Conservation (phyloP, 352 stramenopile genomes). For the Pythium guiyangense region DNA sequence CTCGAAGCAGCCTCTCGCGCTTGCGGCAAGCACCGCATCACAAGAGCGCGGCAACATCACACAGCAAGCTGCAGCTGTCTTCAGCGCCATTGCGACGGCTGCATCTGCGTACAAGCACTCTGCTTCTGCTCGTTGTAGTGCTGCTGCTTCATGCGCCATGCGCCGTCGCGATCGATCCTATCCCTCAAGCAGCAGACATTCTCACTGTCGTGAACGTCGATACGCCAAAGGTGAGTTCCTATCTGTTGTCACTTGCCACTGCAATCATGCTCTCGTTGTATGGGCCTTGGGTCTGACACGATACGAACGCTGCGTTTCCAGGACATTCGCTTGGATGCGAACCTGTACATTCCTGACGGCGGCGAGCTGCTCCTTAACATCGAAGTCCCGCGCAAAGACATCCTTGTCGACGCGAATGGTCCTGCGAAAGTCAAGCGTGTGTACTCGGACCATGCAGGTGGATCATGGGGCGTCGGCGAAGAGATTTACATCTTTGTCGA, state of each 20-base stretch:
- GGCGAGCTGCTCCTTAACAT: conserved; percentile 61
- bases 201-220: conserved; percentile 41
- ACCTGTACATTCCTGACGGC: conserved; percentile 67
- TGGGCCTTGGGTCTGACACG: neutral
- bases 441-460: conserved; percentile 45
- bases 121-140: conserved; percentile 1
- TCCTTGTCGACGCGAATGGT: conserved; percentile 41
- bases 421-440: conserved; percentile 63
- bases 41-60: too few species aligned
- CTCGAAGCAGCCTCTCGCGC: too few species aligned
- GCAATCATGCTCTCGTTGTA: neutral
- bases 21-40: too few species aligned
- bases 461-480: conserved; percentile 54
- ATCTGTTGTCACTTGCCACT: neutral
- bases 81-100: too few species aligned
- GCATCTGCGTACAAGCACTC: too few species aligned
- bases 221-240: conserved; percentile 26
- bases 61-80: too few species aligned
- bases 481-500: conserved; percentile 56
- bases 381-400: conserved; percentile 48
- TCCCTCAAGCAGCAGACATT: conserved; percentile 47
- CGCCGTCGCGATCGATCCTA: conserved; percentile 25
- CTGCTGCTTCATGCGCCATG: conserved; percentile 1
- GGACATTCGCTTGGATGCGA: conserved; percentile 60
- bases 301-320: conserved; percentile 6